phyloP scores from a whole-genome alignment of 805 yeast species.

The Kluyveromyces starmeri region DNA sequence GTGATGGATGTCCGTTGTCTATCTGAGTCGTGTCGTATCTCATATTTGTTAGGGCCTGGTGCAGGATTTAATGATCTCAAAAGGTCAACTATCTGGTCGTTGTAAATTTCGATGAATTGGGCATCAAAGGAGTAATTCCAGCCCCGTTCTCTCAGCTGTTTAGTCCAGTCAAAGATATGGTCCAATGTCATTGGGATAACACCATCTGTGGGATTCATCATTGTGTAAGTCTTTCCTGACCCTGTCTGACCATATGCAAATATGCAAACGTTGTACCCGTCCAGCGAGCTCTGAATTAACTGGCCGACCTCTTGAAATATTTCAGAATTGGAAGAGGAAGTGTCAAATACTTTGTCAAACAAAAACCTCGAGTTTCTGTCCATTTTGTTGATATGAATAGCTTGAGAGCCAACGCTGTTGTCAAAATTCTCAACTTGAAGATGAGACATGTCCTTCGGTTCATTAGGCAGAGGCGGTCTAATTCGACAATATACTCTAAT shows the following conservation, averaged over 20 bases:
- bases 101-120: slow-evolving; percentile 83
- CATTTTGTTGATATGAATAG: slow-evolving; percentile 13
- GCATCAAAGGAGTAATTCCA: slow-evolving; percentile 60
- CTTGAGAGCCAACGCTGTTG: slow-evolving; percentile 22
- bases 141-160: slow-evolving; percentile 40
- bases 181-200: slow-evolving; percentile 69
- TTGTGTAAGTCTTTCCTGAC: slow-evolving; percentile 89
- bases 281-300: slow-evolving; percentile 73
- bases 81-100: slow-evolving; percentile 70
- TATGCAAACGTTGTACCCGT: slow-evolving; percentile 87
- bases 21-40: slow-evolving; percentile 60
- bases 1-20: slow-evolving; percentile 49
- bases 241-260: slow-evolving; percentile 98
- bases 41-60: slow-evolving; percentile 30
- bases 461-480: slow-evolving; percentile 42
- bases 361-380: slow-evolving; percentile 34
- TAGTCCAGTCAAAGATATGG: slow-evolving; percentile 56
- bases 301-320: slow-evolving; percentile 83
- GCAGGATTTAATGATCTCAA: slow-evolving; percentile 28
- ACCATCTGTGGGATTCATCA: slow-evolving; percentile 66
- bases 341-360: slow-evolving; percentile 73
- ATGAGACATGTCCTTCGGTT: slow-evolving; percentile 20
- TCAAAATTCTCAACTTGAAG: slow-evolving; percentile 26
- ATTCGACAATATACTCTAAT: slow-evolving; percentile 85
- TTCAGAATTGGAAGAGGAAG: slow-evolving; percentile 42